These are phyloP conservation scores for Apophysomyces trapeziformis DNA, from an alignment of 371 early-diverging fungal genomes.

Conservation along the genomic window DNA sequence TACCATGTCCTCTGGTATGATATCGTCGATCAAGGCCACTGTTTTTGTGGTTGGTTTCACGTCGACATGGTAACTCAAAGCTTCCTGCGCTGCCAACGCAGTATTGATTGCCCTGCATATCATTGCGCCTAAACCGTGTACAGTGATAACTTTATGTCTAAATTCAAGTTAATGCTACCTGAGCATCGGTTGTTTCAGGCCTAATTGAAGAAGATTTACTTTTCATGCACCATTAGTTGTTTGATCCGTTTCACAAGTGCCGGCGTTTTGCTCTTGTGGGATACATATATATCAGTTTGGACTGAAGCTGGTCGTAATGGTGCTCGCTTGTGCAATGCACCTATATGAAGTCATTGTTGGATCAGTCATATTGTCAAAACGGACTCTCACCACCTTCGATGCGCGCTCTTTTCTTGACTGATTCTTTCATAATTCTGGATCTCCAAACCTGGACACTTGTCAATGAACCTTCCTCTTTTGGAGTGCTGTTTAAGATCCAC, in stretches of 20 bases:
- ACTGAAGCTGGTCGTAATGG: conserved; percentile 55
- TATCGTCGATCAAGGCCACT: conserved; percentile 56
- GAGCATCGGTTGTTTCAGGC: neutral
- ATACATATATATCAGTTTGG: conserved; percentile 64
- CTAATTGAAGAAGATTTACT: conserved; percentile 21
- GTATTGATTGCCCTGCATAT: conserved; percentile 59
- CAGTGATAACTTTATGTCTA: conserved; percentile 50
- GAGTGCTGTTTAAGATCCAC: too few species aligned
- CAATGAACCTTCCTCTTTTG: too few species aligned
- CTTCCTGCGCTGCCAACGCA: conserved; percentile 52
- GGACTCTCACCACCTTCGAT: neutral
- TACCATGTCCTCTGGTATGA: conserved; percentile 58
- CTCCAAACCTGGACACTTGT: too few species aligned
- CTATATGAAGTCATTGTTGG: conserved; percentile 14
- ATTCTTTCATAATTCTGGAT: neutral
- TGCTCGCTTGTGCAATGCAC: conserved; percentile 50
- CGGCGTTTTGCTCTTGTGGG: conserved; percentile 46
- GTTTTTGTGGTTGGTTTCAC: conserved; percentile 56
- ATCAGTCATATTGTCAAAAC: neutral
- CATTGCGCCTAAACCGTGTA: conserved; percentile 79
- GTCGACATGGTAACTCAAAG: conserved; percentile 48
- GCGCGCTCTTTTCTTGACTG: neutral
- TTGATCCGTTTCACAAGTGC: conserved; percentile 46
- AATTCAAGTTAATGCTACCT: neutral
- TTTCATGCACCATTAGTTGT: conserved; percentile 51